These are phyloP conservation scores for Solanum lycopersicoides DNA, from an alignment of 257 asterid genomes.

Conservation along the genomic window DNA sequence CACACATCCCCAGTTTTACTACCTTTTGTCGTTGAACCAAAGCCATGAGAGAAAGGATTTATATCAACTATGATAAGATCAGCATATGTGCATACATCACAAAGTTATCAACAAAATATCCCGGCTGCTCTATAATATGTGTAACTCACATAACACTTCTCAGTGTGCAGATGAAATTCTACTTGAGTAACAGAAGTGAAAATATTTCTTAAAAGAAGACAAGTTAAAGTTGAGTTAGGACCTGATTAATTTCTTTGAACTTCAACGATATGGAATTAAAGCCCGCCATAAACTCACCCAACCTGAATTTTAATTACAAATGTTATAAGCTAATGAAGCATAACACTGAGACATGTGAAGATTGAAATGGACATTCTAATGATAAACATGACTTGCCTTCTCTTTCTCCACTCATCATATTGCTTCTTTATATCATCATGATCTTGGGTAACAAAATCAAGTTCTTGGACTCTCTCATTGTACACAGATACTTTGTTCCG, in stretches of 20 bases:
- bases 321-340: not conserved
- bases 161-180: not conserved
- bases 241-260: conserved; percentile 97
- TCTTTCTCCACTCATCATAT: conserved; percentile 87
- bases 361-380: not conserved
- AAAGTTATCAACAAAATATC: not conserved
- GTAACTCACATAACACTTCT: not conserved
- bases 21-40: not conserved
- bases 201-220: not conserved
- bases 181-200: not conserved
- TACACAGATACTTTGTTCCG: conserved; percentile 56
- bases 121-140: not conserved
- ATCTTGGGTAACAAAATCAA: conserved; percentile 63
- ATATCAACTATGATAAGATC: not conserved
- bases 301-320: conserved; percentile 29
- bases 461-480: conserved; percentile 77
- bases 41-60: not conserved
- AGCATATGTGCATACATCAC: not conserved
- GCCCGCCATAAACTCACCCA: conserved; percentile 93
- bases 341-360: not conserved
- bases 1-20: not conserved
- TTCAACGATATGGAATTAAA: conserved; percentile 85
- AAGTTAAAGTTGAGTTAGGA: conserved; percentile 5
- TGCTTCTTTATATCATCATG: conserved; percentile 80
- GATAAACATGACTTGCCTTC: conserved; percentile 26